Evolutionary conservation across 2,329 filamentous ascomycete genomes (phyloP), one percentile per base, ranked within the genome.

Genomic region (Sporothrix dimorphospora): DNA sequence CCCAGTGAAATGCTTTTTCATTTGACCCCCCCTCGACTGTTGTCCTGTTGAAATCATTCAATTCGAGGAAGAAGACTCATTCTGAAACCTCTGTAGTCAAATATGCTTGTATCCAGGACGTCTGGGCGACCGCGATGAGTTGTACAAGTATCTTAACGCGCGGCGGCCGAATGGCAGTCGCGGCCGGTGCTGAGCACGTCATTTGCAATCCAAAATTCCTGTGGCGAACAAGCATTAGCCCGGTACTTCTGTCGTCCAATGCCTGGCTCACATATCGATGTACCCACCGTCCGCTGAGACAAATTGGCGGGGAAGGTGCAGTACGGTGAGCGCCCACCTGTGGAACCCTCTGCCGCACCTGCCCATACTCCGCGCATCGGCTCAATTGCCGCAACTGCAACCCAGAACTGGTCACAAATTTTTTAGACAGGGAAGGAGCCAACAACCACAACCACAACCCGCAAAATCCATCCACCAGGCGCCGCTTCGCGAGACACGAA

Each of bases 151-250:
- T 57, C 27, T 57, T 16, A 16, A 8, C 19, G 40, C 19, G 57
- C n/a, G 68, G 27, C 68, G 42, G 42, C 69, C 57, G 34, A 59
- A 38, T 61, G 49, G 57, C 34, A 63, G 57, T 63, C 57, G 57
- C 40, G 40, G 61, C 61, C 63, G 63, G 24, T 49, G 53, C 40
- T 51, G 67, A 72, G 66, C 71, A 72, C 71, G 71, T 72, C 71
- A 72, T 70, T 63, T 66, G 30, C 16, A 45, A 40, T 45, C 21
- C 42, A 61, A 30, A 71, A 38, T 63, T 53, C 12, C 12, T 27
- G 67, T 42, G 55, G 70, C 19, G 42, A 67, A 40, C 51, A 51
- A 1, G 16, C 27, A 34, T 38, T 55, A 69, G 65, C n/a, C 16
- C 11, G 42, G 71, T 72, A 72, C 71, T 8, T 69, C 2, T 1